Percentiles rank a stretch among this genome's conserved stretches.
phyloP scores from a whole-genome alignment of 345 rosid genomes.

The Bruguiera gymnorhiza region DNA sequence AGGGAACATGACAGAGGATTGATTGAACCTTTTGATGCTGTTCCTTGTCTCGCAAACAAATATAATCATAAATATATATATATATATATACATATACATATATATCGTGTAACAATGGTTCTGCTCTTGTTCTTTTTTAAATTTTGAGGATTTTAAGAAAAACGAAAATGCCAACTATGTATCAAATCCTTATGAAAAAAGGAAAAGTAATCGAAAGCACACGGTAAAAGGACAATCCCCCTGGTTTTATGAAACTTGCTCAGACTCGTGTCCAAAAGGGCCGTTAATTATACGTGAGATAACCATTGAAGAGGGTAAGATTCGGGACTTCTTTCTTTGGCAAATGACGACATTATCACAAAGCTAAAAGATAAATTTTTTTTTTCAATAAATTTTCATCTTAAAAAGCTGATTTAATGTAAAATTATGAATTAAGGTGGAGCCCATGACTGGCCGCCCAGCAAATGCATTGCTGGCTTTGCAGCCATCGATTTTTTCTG shows the following conservation, averaged over 20 bases:
- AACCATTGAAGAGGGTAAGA: not conserved
- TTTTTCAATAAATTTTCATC: not conserved
- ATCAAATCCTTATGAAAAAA: too few species aligned
- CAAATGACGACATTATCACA: not conserved
- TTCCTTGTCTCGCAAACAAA: too few species aligned
- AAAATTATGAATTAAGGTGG: slow-evolving; percentile 23
- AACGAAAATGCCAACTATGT: too few species aligned
- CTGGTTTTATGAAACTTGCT: not conserved
- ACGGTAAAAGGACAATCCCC: not conserved
- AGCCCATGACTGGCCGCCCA: slow-evolving; percentile 36
- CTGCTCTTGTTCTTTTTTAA: too few species aligned
- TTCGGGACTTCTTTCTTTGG: not conserved
- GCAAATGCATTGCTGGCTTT: slow-evolving; percentile 39
- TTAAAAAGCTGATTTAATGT: not conserved
- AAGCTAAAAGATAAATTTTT: not conserved
- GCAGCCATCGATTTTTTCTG: slow-evolving; percentile 30
- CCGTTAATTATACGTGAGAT: not conserved
- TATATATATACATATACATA: too few species aligned
- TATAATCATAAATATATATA: too few species aligned
- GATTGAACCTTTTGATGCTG: too few species aligned
- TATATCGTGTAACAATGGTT: too few species aligned
- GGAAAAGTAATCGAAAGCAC: too few species aligned
- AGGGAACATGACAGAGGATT: too few species aligned
- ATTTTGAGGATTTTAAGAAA: too few species aligned
- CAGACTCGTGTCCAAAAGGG: not conserved